phyloP scores from a whole-genome alignment of 208 protist genomes.

The Leishmania lainsoni region DNA sequence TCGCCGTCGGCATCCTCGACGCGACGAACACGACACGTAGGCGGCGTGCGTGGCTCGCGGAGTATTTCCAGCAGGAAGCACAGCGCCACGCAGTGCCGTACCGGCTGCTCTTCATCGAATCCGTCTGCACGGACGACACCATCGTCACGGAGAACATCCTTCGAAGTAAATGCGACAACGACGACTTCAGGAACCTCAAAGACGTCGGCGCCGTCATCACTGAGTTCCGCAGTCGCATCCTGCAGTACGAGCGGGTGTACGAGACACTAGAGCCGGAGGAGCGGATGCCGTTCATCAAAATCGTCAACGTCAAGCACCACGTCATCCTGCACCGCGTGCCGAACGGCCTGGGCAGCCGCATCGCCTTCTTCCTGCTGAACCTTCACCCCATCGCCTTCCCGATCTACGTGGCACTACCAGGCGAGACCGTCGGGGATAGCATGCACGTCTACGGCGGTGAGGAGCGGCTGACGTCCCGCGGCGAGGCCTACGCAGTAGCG shows the following conservation, averaged over 20 bases:
- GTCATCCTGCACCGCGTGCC: constrained; percentile 79
- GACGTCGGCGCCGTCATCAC: constrained; percentile 78
- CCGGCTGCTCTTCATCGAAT: constrained; percentile 92
- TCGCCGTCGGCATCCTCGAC: constrained; percentile 90
- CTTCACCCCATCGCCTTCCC: constrained; percentile 87
- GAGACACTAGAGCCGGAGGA: constrained; percentile 74
- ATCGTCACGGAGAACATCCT: constrained; percentile 92
- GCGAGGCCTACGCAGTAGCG: constrained; percentile 64
- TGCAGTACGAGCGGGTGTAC: constrained; percentile 91
- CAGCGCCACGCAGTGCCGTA: constrained; percentile 48
- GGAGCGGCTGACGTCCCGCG: constrained; percentile 66
- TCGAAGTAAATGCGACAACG: constrained; percentile 88
- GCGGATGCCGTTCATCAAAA: constrained; percentile 83
- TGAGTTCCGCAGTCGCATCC: constrained; percentile 81
- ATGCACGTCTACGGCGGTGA: constrained; percentile 76
- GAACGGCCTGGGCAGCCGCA: constrained; percentile 72
- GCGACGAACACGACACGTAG: constrained; percentile 91
- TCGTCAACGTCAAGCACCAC: constrained; percentile 90
- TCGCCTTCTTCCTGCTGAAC: constrained; percentile 90
- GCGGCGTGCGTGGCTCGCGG: constrained; percentile 62
- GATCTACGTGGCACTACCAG: constrained; percentile 84
- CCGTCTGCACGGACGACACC: constrained; percentile 87
- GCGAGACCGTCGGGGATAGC: constrained; percentile 75
- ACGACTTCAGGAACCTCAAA: constrained; percentile 88
- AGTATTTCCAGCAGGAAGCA: constrained; percentile 62